Conservation (phyloP, 2,329 filamentous ascomycete genomes). For the Decorospora gaudefroyi region DNA sequence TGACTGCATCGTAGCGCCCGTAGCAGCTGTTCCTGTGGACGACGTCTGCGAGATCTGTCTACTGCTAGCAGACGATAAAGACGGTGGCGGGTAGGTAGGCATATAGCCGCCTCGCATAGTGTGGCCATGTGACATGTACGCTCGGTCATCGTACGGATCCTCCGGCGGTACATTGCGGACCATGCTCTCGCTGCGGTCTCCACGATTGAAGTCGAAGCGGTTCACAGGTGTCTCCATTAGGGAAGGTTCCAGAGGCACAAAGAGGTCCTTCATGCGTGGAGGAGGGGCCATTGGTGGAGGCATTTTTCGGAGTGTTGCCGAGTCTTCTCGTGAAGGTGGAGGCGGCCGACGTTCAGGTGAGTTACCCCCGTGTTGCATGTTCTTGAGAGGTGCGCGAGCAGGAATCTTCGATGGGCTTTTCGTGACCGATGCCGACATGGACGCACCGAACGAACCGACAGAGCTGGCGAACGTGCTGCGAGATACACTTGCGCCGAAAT, state of each 20-base stretch:
- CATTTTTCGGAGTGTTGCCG: constrained; percentile 47
- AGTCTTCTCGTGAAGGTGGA: constrained; percentile 38
- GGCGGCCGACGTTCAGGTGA: constrained; percentile 70
- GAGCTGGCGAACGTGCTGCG: constrained; percentile 48
- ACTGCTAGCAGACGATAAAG: constrained; percentile 41
- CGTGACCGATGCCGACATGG: constrained; percentile 36
- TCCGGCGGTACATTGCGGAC: constrained; percentile 69
- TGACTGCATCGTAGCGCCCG: constrained; percentile 66
- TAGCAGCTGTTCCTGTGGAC: constrained; percentile 43
- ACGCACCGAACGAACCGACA: constrained; percentile 33
- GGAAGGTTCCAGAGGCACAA: constrained; percentile 55
- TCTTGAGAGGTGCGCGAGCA: constrained; percentile 69
- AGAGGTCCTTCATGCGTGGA: constrained; percentile 89
- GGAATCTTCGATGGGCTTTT: constrained; percentile 71
- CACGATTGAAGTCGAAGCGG: constrained; percentile 46
- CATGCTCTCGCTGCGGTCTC: constrained; percentile 61
- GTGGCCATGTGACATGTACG: constrained; percentile 42
- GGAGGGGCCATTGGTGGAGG: constrained; percentile 63
- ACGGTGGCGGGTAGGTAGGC: constrained; percentile 34
- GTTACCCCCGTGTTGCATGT: constrained; percentile 72
- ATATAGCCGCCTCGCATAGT: constrained; percentile 36
- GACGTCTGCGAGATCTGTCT: constrained; percentile 75
- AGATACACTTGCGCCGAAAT: constrained; percentile 43
- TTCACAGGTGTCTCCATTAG: constrained; percentile 51
- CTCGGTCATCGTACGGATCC: constrained; percentile 75